Conservation (phyloP, 768 basidiomycete genomes). For the Calocybe cyanea region DNA sequence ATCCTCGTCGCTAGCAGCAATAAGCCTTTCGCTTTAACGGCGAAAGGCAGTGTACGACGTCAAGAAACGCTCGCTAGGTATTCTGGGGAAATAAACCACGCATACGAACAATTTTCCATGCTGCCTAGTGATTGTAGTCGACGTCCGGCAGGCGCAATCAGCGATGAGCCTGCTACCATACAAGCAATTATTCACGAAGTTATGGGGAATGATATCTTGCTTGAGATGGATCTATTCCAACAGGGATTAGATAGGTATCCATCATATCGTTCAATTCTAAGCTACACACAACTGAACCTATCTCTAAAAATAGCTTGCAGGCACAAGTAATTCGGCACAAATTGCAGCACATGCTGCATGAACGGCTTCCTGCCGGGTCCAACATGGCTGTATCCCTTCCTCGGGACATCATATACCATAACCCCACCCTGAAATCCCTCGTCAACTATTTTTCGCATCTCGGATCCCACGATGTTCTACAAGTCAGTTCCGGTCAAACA, state of each 20-base stretch:
- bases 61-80: slow-evolving; percentile 35
- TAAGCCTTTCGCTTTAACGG: slow-evolving; percentile 40
- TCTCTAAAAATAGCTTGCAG: slow-evolving; percentile 24
- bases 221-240: slow-evolving; percentile 3
- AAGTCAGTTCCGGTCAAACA: too few species aligned
- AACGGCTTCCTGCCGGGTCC: too few species aligned
- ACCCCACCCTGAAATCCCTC: background rate
- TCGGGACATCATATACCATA: background rate
- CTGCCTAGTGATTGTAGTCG: background rate
- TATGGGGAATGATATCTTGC: background rate
- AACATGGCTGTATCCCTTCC: too few species aligned
- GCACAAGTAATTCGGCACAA: slow-evolving; percentile 31
- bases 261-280: slow-evolving; percentile 21
- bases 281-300: background rate
- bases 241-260: slow-evolving; percentile 28
- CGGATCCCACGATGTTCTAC: background rate
- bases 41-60: slow-evolving; percentile 37
- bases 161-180: background rate
- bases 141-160: too few species aligned
- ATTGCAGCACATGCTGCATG: background rate
- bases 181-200: background rate
- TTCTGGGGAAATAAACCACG: slow-evolving; percentile 34
- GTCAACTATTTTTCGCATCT: background rate
- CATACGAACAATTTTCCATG: slow-evolving; percentile 22
- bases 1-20: slow-evolving; percentile 33